phyloP scores from a whole-genome alignment of 73 alveolate species.

The Blepharisma stoltei region DNA sequence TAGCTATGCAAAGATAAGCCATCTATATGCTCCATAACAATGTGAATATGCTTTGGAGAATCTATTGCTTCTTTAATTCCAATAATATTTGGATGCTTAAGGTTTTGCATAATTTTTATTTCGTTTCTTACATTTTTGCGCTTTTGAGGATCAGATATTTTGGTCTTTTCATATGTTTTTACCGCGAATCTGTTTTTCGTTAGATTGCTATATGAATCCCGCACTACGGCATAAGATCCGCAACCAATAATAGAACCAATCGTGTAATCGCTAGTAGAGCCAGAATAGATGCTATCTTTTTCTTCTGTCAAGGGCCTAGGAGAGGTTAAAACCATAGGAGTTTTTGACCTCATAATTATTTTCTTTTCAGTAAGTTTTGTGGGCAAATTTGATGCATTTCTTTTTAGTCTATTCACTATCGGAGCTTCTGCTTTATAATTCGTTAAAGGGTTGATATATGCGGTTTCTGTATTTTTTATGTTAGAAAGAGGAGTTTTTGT shows the following conservation, averaged over 20 bases:
- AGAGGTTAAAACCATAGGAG: too few species aligned
- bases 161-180: constrained; percentile 47
- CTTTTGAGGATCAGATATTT: constrained; percentile 39
- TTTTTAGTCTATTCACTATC: too few species aligned
- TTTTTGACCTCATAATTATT: too few species aligned
- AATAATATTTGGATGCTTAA: constrained; percentile 79
- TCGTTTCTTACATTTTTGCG: constrained; percentile 51
- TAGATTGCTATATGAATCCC: constrained; percentile 34
- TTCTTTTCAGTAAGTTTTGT: too few species aligned
- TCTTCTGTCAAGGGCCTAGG: too few species aligned
- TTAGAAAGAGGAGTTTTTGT: too few species aligned
- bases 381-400: too few species aligned
- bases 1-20: constrained; percentile 73
- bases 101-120: constrained; percentile 43
- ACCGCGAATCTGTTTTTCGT: constrained; percentile 41
- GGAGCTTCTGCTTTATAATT: too few species aligned
- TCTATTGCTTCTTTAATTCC: constrained; percentile 67
- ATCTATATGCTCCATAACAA: constrained; percentile 78
- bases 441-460: too few species aligned
- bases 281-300: too few species aligned
- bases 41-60: constrained; percentile 53
- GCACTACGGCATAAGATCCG: constrained; percentile 73
- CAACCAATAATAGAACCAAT: constrained; percentile 38
- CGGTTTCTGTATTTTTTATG: too few species aligned
- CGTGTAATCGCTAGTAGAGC: background rate